Evolutionary conservation across 345 rosid species (phyloP).

Genomic region (Bruguiera gymnorhiza): DNA sequence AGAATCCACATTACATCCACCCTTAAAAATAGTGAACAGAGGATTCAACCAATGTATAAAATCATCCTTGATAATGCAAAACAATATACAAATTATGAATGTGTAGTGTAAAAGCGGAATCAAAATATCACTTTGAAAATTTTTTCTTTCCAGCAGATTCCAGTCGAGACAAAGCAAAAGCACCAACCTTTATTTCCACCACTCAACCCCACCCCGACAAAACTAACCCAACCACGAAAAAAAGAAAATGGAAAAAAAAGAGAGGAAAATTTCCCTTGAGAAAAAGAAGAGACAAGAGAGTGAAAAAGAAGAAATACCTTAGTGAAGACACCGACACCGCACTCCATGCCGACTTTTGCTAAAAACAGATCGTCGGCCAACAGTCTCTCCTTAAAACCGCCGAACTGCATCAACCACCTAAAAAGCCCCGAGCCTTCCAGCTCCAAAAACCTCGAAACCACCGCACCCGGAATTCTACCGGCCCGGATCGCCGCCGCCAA

Average conservation of each 20-base stretch:
- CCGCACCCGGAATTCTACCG: slow-evolving; percentile 81
- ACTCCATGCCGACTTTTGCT: slow-evolving; percentile 81
- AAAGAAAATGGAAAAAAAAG: not conserved
- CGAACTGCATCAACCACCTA: slow-evolving; percentile 76
- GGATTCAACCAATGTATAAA: no score
- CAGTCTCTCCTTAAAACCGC: slow-evolving; percentile 84
- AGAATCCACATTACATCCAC: no score
- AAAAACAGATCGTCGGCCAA: slow-evolving; percentile 91
- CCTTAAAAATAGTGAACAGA: no score
- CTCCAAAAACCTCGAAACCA: slow-evolving; percentile 59
- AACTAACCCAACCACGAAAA: no score
- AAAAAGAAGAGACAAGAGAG: no score
- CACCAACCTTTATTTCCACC: no score
- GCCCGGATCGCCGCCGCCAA: slow-evolving; percentile 70
- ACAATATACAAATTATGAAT: no score
- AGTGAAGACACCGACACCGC: slow-evolving; percentile 92
- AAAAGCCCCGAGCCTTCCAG: slow-evolving; percentile 62
- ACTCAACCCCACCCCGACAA: no score
- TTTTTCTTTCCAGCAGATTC: not conserved
- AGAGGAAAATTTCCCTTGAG: no score
- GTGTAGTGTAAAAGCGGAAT: not conserved
- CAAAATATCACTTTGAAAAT: not conserved
- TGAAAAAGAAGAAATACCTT: slow-evolving; percentile 45
- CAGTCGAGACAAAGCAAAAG: not conserved
- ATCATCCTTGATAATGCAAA: no score